phyloP scores from a whole-genome alignment of 345 rosid genomes.

The Eucalyptus victrix region DNA sequence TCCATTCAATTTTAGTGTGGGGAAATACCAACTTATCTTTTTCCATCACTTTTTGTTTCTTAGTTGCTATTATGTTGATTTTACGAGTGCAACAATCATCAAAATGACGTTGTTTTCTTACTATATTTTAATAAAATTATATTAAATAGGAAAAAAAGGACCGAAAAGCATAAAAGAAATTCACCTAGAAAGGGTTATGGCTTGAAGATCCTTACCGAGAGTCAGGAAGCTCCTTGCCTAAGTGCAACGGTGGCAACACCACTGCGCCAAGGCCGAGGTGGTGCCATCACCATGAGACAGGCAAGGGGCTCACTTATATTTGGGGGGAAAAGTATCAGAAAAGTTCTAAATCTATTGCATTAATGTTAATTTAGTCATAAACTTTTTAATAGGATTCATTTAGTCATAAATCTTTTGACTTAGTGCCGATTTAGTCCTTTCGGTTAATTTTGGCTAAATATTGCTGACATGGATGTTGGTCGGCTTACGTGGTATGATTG shows the following conservation, averaged over 20 bases:
- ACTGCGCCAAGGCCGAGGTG: not conserved
- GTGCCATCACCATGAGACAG: not conserved
- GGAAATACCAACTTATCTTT: not conserved
- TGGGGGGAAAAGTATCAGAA: accelerated
- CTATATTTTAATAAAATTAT: not conserved
- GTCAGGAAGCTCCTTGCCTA: accelerated
- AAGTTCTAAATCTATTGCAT: accelerated
- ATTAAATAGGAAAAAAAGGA: not conserved
- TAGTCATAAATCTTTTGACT: accelerated
- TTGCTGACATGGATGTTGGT: accelerated
- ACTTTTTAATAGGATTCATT: accelerated
- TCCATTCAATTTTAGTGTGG: not conserved
- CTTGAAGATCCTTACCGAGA: not conserved
- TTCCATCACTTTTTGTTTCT: not conserved
- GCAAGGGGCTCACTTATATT: not conserved
- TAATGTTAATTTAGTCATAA: accelerated
- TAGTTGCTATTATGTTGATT: not conserved
- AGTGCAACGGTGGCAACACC: not conserved
- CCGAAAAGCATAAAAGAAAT: not conserved
- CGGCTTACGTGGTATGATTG: accelerated
- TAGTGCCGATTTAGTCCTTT: too few relatives aligned
- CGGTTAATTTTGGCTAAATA: too few relatives aligned
- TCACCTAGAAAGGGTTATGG: not conserved
- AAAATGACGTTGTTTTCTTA: not conserved
- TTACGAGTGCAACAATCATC: not conserved